Conservation (phyloP, 2,329 filamentous ascomycete genomes). For the Alternaria viburni region DNA sequence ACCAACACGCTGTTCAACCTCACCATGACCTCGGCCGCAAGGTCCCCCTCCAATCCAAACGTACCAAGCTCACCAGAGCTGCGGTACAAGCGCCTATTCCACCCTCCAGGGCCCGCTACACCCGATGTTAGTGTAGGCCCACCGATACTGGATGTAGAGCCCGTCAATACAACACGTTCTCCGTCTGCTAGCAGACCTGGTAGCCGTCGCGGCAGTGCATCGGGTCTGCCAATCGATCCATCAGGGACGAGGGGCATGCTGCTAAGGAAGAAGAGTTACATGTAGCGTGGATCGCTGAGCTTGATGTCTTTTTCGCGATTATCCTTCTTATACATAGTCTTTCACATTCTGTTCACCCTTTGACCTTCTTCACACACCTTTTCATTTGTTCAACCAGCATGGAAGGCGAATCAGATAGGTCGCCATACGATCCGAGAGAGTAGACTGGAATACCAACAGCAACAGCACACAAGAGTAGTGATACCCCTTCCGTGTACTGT, state of each 20-base stretch:
- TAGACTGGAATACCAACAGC: background rate
- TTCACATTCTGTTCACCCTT: background rate
- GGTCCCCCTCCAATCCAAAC: background rate
- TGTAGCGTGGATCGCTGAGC: background rate
- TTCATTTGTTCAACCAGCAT: background rate
- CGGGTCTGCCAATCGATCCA: slow-evolving; percentile 30
- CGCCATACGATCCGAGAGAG: background rate
- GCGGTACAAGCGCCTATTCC: slow-evolving; percentile 52
- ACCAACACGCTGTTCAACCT: slow-evolving; percentile 29
- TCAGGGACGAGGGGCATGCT: slow-evolving; percentile 44
- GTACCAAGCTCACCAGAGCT: slow-evolving; percentile 48
- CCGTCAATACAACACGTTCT: background rate
- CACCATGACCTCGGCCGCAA: slow-evolving; percentile 30
- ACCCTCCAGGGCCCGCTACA: slow-evolving; percentile 30
- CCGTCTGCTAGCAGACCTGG: slow-evolving; percentile 13
- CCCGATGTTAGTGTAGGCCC: slow-evolving; percentile 21
- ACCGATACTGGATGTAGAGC: background rate
- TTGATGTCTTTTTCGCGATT: background rate
- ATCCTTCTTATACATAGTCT: slow-evolving; percentile 2
- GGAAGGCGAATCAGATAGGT: background rate
- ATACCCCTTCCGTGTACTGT: background rate
- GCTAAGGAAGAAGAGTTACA: slow-evolving; percentile 29
- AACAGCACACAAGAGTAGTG: background rate
- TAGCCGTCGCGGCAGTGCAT: slow-evolving; percentile 25
- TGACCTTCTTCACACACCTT: background rate